Conservation (phyloP, 2,329 filamentous ascomycete species). For the Hypoxylon sp. region DNA sequence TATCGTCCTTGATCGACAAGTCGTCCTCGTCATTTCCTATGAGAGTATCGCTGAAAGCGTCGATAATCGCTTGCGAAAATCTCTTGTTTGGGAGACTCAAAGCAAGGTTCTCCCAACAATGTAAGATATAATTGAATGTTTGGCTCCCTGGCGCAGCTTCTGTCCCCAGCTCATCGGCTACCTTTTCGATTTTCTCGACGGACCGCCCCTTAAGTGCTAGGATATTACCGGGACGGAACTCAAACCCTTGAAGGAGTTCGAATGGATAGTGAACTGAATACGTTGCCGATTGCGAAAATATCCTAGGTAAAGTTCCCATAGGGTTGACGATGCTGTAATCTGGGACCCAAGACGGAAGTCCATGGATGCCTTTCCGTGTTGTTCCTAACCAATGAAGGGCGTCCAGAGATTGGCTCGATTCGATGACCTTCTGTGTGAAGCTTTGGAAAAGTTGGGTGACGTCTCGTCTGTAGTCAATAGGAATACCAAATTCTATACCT, state of each 20-base stretch:
- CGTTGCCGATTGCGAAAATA: constrained; percentile 16
- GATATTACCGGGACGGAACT: constrained; percentile 7
- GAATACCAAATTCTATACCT: neutral
- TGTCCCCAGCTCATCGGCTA: constrained; percentile 24
- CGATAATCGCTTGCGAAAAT: constrained; percentile 22
- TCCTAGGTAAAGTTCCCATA: constrained; percentile 29
- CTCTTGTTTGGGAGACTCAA: constrained; percentile 20
- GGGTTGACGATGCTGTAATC: constrained; percentile 34
- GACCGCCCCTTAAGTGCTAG: constrained; percentile 19
- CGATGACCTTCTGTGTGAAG: constrained; percentile 30
- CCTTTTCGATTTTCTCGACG: constrained; percentile 26
- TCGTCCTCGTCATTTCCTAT: constrained; percentile 30
- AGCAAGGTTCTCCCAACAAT: constrained; percentile 30
- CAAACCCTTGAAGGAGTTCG: constrained; percentile 13
- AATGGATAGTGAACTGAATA: constrained; percentile 39
- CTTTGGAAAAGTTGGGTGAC: constrained; percentile 9
- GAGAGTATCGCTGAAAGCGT: constrained; percentile 37
- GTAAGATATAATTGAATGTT: constrained; percentile 13
- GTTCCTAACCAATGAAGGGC: constrained; percentile 35
- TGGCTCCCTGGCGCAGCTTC: constrained; percentile 12
- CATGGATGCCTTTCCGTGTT: constrained; percentile 12
- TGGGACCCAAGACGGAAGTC: constrained; percentile 40
- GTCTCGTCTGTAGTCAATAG: constrained; percentile 17
- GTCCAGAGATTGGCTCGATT: constrained; percentile 20
- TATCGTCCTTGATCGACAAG: constrained; percentile 27